phyloP scores from a whole-genome alignment of 148 eudicot species.

The Polygonum maritimum region DNA sequence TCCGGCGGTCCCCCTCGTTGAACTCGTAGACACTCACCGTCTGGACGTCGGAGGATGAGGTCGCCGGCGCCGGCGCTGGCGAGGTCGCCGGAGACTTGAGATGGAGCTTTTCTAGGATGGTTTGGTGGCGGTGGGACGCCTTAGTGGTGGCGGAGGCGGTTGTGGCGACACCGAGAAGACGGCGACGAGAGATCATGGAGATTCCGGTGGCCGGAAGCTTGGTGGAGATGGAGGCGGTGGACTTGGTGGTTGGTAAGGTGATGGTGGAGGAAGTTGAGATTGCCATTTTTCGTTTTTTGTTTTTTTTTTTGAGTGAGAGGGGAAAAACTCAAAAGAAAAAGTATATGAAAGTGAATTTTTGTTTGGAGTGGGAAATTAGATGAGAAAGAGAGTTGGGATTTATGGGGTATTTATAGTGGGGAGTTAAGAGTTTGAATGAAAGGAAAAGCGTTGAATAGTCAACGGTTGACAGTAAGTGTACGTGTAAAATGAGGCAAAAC shows the following conservation, averaged over 20 bases:
- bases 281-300: background rate
- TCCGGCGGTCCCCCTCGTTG: slow-evolving; percentile 20
- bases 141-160: background rate
- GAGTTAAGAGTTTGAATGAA: background rate
- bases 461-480: background rate
- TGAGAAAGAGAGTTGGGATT: background rate
- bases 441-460: background rate
- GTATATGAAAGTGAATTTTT: no score
- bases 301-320: background rate
- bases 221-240: background rate
- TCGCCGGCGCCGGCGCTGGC: background rate
- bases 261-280: background rate
- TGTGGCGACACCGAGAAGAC: background rate
- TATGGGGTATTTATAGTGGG: background rate
- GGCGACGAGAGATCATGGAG: slow-evolving; percentile 1
- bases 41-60: background rate
- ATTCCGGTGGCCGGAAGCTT: background rate
- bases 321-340: background rate
- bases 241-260: background rate
- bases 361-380: background rate
- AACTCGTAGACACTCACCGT: slow-evolving; percentile 18
- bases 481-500: no score
- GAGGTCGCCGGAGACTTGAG: background rate
- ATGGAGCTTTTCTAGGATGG: background rate
- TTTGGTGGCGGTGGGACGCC: background rate